Evolutionary conservation across 2,329 filamentous ascomycete species (phyloP).

Genomic region (Alternaria infectoria): DNA sequence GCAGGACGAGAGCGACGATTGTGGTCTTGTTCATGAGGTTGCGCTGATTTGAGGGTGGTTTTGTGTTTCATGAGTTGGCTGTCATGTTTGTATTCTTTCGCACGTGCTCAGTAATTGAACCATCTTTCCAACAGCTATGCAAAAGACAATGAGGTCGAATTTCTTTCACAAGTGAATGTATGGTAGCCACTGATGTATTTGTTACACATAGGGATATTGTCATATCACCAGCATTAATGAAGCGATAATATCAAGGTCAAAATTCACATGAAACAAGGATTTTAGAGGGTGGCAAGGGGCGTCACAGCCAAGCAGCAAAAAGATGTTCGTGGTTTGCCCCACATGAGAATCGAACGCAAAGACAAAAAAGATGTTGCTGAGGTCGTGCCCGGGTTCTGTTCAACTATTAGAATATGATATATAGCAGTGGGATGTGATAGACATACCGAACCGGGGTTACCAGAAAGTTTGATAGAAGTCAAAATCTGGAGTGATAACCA

Average conservation of each 20-base stretch:
- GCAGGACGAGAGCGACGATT: background rate
- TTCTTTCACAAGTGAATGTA: background rate
- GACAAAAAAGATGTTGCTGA: background rate
- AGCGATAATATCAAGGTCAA: background rate
- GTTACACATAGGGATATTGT: background rate
- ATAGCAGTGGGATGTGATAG: background rate
- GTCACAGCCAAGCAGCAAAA: background rate
- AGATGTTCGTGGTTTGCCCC: background rate
- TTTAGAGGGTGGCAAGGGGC: background rate
- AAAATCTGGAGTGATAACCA: constrained; percentile 22
- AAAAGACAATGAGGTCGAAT: background rate
- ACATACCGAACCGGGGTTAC: constrained; percentile 15
- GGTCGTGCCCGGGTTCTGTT: constrained; percentile 9
- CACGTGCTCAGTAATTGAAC: background rate
- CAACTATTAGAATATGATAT: background rate
- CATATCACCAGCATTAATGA: background rate
- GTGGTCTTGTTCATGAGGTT: background rate
- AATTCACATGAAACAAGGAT: background rate
- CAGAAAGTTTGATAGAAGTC: constrained; percentile 9
- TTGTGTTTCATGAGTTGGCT: background rate
- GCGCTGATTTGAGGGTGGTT: background rate
- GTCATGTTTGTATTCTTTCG: background rate
- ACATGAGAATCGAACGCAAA: background rate
- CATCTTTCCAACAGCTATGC: background rate
- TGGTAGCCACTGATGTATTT: background rate